Evolutionary conservation across 78 protist species (phyloP), one percentile per base, ranked within the genome.

Genomic region (Cavenderia fasciculata): DNA sequence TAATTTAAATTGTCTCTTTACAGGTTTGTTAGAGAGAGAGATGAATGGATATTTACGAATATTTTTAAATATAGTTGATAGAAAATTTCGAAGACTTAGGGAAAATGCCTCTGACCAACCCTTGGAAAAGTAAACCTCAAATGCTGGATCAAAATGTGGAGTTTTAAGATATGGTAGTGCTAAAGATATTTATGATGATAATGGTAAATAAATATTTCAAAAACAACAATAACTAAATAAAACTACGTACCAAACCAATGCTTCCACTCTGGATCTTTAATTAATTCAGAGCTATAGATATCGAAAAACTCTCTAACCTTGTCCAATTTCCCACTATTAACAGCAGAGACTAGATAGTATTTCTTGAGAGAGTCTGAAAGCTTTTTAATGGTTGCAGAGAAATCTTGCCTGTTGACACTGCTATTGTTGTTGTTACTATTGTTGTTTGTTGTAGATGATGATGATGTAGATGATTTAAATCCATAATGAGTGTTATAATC

Each of bases 251-350:
- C 95, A 59, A 93, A 93, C 95, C 95, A 93, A 57, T 74, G 61
- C 18, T 82, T 62, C 95, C 95, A 93, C 27, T 93, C 95, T 3
- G 89, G 78, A 27, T 93, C 89, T 61, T 61, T 85, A 21, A 27
- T 34, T 29, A 93, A 25, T n/a, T 93, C 95, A 11, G 33, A 10
- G 56, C 69, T 44, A 44, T 61, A 76, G 7, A 46, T 43, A 52
- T 93, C 95, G 46, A 93, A 93, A 49, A 93, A 93, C 47, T 93
- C 95, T 57, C 62, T 62, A 11, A 79, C 85, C 25, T 85, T 93
- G 29, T 93, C 95, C 1, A 31, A 21, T 65, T 73, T 69, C 7
- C 65, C 74, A 29, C 27, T 47, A 34, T 85, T 77, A 0, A 85
- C 51, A 11, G 89, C 74, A 44, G 75, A 38, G 2, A 93, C 68